phyloP scores from a whole-genome alignment of 805 yeast species.

The Candida chilensis region DNA sequence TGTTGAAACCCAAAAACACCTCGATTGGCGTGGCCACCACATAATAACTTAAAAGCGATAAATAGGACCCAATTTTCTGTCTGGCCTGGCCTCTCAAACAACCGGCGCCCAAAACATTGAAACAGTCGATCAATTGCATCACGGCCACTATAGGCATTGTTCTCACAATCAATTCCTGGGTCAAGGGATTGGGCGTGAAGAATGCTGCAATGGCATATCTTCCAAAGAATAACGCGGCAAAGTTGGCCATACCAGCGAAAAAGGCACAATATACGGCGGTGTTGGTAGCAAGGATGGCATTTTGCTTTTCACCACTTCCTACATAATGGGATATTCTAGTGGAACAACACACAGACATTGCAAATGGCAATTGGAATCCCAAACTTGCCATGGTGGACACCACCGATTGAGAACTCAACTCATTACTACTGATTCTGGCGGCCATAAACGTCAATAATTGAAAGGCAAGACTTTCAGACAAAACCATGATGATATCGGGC shows the following conservation, averaged over 20 bases:
- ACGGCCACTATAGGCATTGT: conserved; percentile 37
- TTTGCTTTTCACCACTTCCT: conserved; percentile 36
- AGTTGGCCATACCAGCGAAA: conserved; percentile 23
- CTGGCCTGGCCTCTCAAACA: conserved; percentile 50
- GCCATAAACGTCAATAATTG: conserved; percentile 43
- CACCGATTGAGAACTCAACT: conserved; percentile 44
- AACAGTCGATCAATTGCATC: conserved; percentile 43
- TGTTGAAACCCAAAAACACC: conserved; percentile 29
- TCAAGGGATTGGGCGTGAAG: conserved; percentile 28
- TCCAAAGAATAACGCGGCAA: conserved; percentile 23
- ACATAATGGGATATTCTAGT: conserved; percentile 46
- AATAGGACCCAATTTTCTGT: conserved; percentile 46
- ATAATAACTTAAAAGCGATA: conserved; percentile 39
- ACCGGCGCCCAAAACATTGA: conserved; percentile 43
- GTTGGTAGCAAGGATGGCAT: conserved; percentile 23
- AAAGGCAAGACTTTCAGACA: conserved; percentile 49
- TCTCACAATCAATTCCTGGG: conserved; percentile 24
- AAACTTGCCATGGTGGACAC: conserved; percentile 39
- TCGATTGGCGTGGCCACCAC: conserved; percentile 41
- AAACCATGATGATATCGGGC: conserved; percentile 47
- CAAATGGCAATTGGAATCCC: conserved; percentile 42
- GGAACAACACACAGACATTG: conserved; percentile 40
- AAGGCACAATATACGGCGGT: conserved; percentile 22
- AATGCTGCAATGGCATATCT: conserved; percentile 26
- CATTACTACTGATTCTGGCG: conserved; percentile 35